Conservation (phyloP, 1,284 basidiomycete genomes). For the Anthracocystis panici-leucophaei region DNA sequence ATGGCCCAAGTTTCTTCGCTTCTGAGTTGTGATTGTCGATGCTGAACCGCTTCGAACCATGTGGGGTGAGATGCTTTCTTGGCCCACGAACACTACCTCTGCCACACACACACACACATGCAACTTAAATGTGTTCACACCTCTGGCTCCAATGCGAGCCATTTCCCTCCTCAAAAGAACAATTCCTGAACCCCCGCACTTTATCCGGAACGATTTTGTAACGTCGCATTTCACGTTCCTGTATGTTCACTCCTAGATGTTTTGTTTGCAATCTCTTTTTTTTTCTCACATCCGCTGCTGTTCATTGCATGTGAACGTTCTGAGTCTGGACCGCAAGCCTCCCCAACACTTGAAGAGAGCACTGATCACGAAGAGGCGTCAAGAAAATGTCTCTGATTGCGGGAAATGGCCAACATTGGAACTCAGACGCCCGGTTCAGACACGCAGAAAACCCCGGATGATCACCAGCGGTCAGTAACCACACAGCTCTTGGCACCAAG, state of each 20-base stretch:
- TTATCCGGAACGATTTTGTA: background rate
- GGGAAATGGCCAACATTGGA: background rate
- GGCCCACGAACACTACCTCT: background rate
- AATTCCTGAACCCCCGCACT: background rate
- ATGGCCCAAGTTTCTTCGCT: conserved; percentile 44
- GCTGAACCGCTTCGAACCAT: background rate
- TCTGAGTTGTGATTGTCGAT: conserved; percentile 16
- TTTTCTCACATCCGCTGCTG: background rate
- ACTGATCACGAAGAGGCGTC: background rate
- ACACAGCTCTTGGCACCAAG: background rate
- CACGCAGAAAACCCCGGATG: conserved; percentile 1
- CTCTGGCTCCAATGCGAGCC: too few relatives aligned
- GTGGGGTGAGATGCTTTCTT: background rate
- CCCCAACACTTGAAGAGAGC: background rate
- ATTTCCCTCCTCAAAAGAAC: background rate
- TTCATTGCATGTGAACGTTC: too few relatives aligned
- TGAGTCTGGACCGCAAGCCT: background rate
- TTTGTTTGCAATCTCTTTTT: background rate
- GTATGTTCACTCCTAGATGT: background rate
- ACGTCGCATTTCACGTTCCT: conserved; percentile 3
- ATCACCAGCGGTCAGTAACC: background rate
- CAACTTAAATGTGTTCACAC: too few relatives aligned
- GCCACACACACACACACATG: too few relatives aligned
- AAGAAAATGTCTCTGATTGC: conserved; percentile 4
- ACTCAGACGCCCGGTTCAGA: conserved; percentile 8